These are phyloP conservation scores for Lantana camara DNA, from an alignment of 257 asterid genomes.

Conservation along the genomic window DNA sequence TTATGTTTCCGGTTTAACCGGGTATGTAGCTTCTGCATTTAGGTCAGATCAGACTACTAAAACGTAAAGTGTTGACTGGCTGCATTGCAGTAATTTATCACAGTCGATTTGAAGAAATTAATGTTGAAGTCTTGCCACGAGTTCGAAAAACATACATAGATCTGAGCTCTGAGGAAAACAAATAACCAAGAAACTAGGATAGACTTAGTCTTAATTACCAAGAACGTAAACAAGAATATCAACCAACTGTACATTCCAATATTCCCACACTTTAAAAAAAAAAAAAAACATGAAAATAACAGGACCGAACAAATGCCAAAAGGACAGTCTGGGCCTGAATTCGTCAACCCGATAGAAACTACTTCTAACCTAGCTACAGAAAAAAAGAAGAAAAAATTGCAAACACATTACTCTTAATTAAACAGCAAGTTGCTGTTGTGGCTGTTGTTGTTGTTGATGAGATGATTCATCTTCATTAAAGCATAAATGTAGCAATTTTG, in stretches of 20 bases:
- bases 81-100: too few relatives aligned
- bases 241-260: constrained; percentile 46
- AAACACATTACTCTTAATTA: constrained; percentile 38
- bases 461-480: constrained; percentile 79
- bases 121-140: background rate
- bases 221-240: constrained; percentile 29
- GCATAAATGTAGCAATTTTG: constrained; percentile 51
- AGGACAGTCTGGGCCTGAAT: constrained; percentile 17
- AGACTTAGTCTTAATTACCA: background rate
- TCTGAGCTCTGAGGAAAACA: background rate
- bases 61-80: too few relatives aligned
- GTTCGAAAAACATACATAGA: too few relatives aligned
- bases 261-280: constrained; percentile 30
- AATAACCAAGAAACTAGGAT: constrained; percentile 24
- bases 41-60: too few relatives aligned
- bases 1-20: too few relatives aligned
- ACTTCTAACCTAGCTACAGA: constrained; percentile 45
- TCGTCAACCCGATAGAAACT: constrained; percentile 13
- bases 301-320: constrained; percentile 30
- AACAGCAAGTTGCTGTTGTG: constrained; percentile 75
- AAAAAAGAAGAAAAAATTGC: background rate
- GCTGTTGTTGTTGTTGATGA: constrained; percentile 63
- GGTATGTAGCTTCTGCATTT: too few relatives aligned
- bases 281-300: constrained; percentile 24
- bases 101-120: too few relatives aligned